Percentiles rank a stretch among this genome's conserved stretches.
Conservation (phyloP, 345 rosid species). For the Zanthoxylum bungeanum region DNA sequence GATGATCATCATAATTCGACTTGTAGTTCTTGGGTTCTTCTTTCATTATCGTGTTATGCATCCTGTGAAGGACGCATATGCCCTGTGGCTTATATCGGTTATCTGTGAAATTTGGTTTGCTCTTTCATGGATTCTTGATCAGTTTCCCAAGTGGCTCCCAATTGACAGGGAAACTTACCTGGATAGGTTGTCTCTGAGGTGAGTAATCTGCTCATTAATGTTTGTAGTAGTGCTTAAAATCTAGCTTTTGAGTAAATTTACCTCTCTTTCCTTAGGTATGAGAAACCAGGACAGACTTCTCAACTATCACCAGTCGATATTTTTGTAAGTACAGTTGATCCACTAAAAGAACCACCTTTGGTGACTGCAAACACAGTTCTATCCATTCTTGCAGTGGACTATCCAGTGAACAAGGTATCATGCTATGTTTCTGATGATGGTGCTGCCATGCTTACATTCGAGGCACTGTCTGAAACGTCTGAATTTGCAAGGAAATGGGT, state of each 20-base stretch:
- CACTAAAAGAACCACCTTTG: constrained; percentile 66
- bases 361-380: constrained; percentile 67
- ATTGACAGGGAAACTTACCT: constrained; percentile 55
- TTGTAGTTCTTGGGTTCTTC: constrained; percentile 49
- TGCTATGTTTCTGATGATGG: constrained; percentile 81
- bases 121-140: constrained; percentile 59
- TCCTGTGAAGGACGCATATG: constrained; percentile 51
- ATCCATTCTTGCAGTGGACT: constrained; percentile 69
- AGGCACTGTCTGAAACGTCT: constrained; percentile 62
- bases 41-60: constrained; percentile 49
- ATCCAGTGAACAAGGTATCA: constrained; percentile 66
- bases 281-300: constrained; percentile 47
- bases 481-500: constrained; percentile 76
- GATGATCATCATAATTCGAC: constrained; percentile 48
- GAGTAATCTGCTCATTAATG: background rate
- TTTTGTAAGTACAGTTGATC: constrained; percentile 64
- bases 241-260: background rate
- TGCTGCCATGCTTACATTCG: constrained; percentile 69
- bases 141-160: constrained; percentile 62
- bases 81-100: constrained; percentile 57
- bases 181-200: constrained; percentile 56
- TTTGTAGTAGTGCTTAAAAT: background rate
- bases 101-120: constrained; percentile 62
- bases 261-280: constrained; percentile 29
- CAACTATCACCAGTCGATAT: constrained; percentile 41